These are phyloP conservation scores for Saturnispora saitoi DNA, from an alignment of 805 yeast species.

Conservation along the genomic window DNA sequence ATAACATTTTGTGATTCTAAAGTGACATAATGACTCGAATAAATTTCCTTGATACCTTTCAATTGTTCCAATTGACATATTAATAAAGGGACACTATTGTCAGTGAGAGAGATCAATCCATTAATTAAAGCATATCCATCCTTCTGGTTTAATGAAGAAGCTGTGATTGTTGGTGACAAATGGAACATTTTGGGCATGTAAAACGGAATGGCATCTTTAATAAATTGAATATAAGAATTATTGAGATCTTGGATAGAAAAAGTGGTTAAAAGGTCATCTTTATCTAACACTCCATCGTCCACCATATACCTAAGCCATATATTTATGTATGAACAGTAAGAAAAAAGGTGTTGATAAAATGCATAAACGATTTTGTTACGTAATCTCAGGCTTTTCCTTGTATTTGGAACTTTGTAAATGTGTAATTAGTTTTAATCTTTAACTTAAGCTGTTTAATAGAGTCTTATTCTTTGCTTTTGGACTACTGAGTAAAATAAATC, in stretches of 20 bases:
- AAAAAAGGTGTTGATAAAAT: background rate
- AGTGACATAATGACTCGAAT: conserved; percentile 16
- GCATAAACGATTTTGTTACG: background rate
- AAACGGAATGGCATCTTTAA: conserved; percentile 21
- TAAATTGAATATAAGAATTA: conserved; percentile 20
- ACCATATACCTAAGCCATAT: background rate
- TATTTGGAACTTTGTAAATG: too few relatives aligned
- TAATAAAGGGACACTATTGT: conserved; percentile 24
- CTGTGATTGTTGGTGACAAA: conserved; percentile 22
- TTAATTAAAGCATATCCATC: background rate
- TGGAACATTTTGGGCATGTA: conserved; percentile 32
- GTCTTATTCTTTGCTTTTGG: too few relatives aligned
- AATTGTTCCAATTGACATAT: conserved; percentile 24
- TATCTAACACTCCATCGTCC: background rate
- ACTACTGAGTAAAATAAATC: background rate
- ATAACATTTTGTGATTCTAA: conserved; percentile 15
- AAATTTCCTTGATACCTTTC: conserved; percentile 18
- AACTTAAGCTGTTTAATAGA: too few relatives aligned
- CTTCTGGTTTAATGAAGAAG: background rate
- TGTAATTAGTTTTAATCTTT: too few relatives aligned
- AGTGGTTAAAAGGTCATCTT: background rate
- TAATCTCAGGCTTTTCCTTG: background rate
- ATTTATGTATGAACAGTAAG: background rate
- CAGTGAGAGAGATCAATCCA: background rate
- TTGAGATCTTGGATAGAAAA: conserved; percentile 13